Evolutionary conservation across 78 protist species (phyloP), one percentile per base, ranked within the genome.

Genomic region (Dictyostelium brefeldianum): DNA sequence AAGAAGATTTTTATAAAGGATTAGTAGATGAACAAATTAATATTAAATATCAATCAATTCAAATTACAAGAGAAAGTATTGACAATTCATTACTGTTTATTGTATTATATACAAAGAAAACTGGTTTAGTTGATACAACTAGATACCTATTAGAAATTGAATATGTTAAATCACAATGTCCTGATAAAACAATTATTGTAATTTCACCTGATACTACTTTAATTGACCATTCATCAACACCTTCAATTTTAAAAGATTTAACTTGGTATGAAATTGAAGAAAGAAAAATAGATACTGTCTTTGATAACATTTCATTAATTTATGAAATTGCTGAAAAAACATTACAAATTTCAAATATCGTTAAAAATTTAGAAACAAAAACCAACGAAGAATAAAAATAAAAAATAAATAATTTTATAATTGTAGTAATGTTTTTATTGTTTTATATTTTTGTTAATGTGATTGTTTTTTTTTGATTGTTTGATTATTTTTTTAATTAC

Each of bases 251-350:
- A 25, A 74, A 87, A 50, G 10, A 22, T 50, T 27, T 47, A 0
- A 50, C 78, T 25, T 87, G 93, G 93, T 48, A 46, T 20, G 79
- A 78, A 20, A n/a, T 87, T 18, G 51, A 78, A 5, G 48, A 65
- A 18, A 50, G 51, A 50, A 22, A 77, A 9, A 82, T 75, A 27
- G 93, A 87, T 29, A 15, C 15, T 29, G 14, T 87, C 14, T 47
- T 77, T n/a, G 93, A 77, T 29, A 74, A 87, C 18, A 74, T 87
- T 4, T 10, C 69, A 18, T 75, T 20, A 17, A 36, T 31, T 15
- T 87, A 87, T 87, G 93, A 87, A 51, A 25, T 87, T 14, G 8
- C 77, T 14, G 83, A 87, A 41, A 87, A 65, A 77, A 87, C 75
- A 6, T 31, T 31, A 17, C 75, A 67, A 31, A 31, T 67, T 67